phyloP scores from a whole-genome alignment of 768 basidiomycete genomes.

The Nidularia sp. region DNA sequence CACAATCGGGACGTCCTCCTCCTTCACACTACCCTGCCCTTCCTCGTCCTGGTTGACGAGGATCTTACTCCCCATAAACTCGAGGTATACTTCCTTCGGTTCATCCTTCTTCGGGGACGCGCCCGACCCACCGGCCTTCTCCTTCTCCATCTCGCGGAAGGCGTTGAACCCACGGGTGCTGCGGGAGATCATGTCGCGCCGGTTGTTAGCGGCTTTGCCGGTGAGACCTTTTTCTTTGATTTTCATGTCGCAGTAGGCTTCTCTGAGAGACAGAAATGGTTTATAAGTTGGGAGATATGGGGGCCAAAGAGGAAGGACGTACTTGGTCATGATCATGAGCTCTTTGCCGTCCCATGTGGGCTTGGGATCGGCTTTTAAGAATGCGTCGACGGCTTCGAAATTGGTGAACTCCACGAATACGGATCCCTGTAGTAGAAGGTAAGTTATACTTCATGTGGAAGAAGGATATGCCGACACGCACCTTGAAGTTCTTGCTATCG shows the following conservation, averaged over 20 bases:
- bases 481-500: slow-evolving; percentile 86
- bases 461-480: slow-evolving; percentile 14
- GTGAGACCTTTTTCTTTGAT: slow-evolving; percentile 90
- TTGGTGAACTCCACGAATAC: slow-evolving; percentile 91
- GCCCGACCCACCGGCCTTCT: slow-evolving; percentile 25
- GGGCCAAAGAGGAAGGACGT: slow-evolving; percentile 13
- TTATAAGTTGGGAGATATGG: neutral
- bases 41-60: slow-evolving; percentile 60
- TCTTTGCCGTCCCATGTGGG: slow-evolving; percentile 76
- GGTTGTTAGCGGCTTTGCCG: slow-evolving; percentile 61
- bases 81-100: slow-evolving; percentile 56
- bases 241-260: slow-evolving; percentile 92
- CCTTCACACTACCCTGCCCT: slow-evolving; percentile 59
- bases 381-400: slow-evolving; percentile 60
- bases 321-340: slow-evolving; percentile 88
- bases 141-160: slow-evolving; percentile 60
- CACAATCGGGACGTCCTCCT: slow-evolving; percentile 52
- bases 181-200: slow-evolving; percentile 49
- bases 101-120: slow-evolving; percentile 24
- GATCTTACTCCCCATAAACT: slow-evolving; percentile 71
- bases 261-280: slow-evolving; percentile 32
- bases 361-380: slow-evolving; percentile 79
- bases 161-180: slow-evolving; percentile 69
- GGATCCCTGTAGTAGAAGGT: slow-evolving; percentile 53
- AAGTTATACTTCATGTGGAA: too few species aligned